These are phyloP conservation scores for Pistacia integerrima DNA, from an alignment of 345 rosid genomes.

Conservation along the genomic window DNA sequence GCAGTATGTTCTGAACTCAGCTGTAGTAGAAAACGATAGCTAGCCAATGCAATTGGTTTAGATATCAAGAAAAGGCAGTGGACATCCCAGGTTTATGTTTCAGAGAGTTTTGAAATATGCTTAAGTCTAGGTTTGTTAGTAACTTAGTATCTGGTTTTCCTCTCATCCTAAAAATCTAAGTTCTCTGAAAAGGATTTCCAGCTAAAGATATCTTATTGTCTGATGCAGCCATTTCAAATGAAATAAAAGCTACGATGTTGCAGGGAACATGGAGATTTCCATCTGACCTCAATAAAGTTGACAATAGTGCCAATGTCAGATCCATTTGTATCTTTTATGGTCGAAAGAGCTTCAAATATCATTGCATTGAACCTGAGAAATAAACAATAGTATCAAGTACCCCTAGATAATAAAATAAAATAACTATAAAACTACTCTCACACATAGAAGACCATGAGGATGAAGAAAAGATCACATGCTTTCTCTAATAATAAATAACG, in stretches of 20 bases:
- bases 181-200: background rate
- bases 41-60: background rate
- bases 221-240: conserved; percentile 7
- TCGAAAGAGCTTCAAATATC: conserved; percentile 80
- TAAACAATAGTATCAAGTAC: background rate
- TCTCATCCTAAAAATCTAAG: background rate
- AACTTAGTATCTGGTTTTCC: background rate
- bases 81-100: too few species aligned
- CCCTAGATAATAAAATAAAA: background rate
- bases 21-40: background rate
- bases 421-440: background rate
- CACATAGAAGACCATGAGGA: background rate
- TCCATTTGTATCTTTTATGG: conserved; percentile 52
- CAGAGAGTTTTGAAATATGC: too few species aligned
- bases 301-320: conserved; percentile 57
- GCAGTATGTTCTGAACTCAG: conserved; percentile 27
- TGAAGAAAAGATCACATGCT: background rate
- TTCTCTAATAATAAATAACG: background rate
- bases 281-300: conserved; percentile 66
- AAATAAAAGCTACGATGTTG: conserved; percentile 4
- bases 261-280: conserved; percentile 16
- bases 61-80: background rate
- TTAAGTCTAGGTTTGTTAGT: background rate
- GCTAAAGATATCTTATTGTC: background rate
- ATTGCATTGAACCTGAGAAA: conserved; percentile 54